Evolutionary conservation across 805 yeast species (phyloP).

Genomic region (Nakazawaea pomicola): DNA sequence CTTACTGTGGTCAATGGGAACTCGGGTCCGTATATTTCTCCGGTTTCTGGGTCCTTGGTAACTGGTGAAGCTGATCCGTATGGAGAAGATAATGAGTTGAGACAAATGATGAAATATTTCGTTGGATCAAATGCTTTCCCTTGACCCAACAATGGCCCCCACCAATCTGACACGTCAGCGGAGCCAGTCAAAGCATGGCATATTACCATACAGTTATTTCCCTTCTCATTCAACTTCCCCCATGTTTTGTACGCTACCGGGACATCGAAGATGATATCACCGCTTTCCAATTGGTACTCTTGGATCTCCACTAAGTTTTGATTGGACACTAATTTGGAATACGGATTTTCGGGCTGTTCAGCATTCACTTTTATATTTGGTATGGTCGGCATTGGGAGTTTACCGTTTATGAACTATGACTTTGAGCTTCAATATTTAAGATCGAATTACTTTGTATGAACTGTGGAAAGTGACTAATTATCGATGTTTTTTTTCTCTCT

Average conservation of each 20-base stretch:
- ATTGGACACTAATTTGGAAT: conserved; percentile 60
- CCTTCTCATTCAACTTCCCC: conserved; percentile 73
- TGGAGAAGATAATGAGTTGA: conserved; percentile 94
- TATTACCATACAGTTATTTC: conserved; percentile 79
- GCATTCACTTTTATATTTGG: conserved; percentile 31
- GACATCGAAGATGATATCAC: conserved; percentile 62
- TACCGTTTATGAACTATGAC: not conserved
- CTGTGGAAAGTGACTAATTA: conserved; percentile 15
- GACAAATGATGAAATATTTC: conserved; percentile 77
- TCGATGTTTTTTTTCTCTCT: not conserved
- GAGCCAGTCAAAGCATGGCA: conserved; percentile 97
- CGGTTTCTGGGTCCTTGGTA: conserved; percentile 71
- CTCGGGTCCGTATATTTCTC: conserved; percentile 83
- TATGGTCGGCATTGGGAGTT: not conserved
- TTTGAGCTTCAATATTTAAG: not conserved
- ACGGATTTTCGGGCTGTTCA: conserved; percentile 59
- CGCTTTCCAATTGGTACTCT: conserved; percentile 71
- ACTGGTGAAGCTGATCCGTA: conserved; percentile 95
- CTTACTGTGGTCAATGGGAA: conserved; percentile 92
- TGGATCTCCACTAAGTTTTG: conserved; percentile 82
- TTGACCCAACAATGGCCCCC: conserved; percentile 93
- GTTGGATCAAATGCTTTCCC: conserved; percentile 89
- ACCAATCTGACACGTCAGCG: conserved; percentile 95
- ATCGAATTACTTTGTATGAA: no score
- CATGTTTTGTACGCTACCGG: conserved; percentile 96